Base-by-base conservation (phyloP, 2,329 filamentous ascomycete genomes). In the Diaporthe citriasiana region DNA sequence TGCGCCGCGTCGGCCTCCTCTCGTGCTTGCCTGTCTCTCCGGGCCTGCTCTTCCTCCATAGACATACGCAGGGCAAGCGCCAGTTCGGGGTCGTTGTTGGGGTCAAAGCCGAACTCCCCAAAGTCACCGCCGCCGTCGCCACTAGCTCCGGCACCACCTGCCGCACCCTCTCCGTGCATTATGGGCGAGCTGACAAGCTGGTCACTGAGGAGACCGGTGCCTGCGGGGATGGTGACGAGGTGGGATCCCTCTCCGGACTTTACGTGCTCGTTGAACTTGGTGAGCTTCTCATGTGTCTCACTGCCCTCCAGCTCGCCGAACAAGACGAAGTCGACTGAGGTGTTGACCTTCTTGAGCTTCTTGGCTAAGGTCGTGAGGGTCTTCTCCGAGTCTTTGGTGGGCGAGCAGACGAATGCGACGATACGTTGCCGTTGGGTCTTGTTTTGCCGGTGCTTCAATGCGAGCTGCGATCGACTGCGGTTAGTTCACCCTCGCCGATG, bases 271-370 rank as follows among this genome's bases (percentile, higher is more conserved):
- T 98, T 95, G 88, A 99, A 99, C 38, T 94, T 93, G 81, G 95
- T 92, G 71, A 99, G 91, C 87, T 98, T 98, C 85, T 97, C 96
- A 82, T 94, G 91, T 72, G 93, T 94, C 76, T 93, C 95, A 78
- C 97, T 94, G 79, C 95, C 94, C 78, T 97, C 94, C 70, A 98
- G 89, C 79, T 99, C 96, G 78, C 97, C 97, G 80, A 99, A 99
- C 60, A 96, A 91, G 76, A 99, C 90, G 81, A 99, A 96, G 84
- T 99, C 97, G 81, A 99, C 94, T 76, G 93, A 94, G 75, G 98
- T 94, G 81, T 94, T 96, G 84, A 93, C 93, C 90, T 99, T 99
- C 91, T 98, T 98, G 95, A 98, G 97, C 87, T 97, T 97, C 88
- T 97, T 97, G 57, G 97, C 95, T 40, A 99, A 89, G 81, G 94